A percentile compares a stretch with the other conserved stretches of the same genome.
Conservation (phyloP, 2,329 filamentous ascomycete species). For the Paracamarosporium sp. region DNA sequence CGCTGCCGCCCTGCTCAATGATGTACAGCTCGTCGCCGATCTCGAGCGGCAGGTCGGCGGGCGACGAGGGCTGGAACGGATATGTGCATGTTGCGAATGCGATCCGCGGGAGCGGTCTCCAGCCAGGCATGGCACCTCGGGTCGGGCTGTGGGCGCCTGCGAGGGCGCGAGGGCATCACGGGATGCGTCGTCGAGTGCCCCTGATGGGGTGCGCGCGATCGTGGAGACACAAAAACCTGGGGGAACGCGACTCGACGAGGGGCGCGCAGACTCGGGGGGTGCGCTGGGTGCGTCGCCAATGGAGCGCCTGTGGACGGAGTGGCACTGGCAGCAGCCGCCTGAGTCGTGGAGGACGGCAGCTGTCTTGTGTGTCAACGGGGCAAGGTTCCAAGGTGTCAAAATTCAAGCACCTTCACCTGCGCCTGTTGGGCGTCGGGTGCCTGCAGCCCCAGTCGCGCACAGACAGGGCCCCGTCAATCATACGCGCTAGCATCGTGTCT, state of each 20-base stretch:
- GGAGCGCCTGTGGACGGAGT: neutral
- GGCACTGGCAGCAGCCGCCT: neutral
- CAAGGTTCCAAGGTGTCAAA: too few relatives aligned
- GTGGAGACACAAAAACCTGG: neutral
- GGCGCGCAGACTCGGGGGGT: neutral
- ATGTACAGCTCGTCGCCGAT: conserved; percentile 99
- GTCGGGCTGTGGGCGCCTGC: conserved; percentile 36
- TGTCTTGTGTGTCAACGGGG: neutral
- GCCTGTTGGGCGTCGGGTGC: neutral
- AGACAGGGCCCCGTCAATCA: neutral
- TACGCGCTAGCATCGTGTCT: neutral
- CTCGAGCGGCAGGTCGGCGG: conserved; percentile 93
- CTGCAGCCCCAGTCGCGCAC: conserved; percentile 6
- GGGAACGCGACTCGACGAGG: neutral
- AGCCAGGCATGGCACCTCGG: conserved; percentile 61
- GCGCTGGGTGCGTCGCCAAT: conserved; percentile 2
- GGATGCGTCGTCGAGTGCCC: conserved; percentile 11
- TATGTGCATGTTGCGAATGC: conserved; percentile 97
- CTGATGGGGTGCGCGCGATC: neutral
- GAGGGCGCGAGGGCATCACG: conserved; percentile 43
- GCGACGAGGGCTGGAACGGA: conserved; percentile 85
- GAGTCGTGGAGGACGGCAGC: neutral
- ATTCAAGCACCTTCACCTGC: conserved; percentile 3
- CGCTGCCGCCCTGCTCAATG: conserved; percentile 86
- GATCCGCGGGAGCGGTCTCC: conserved; percentile 95